phyloP scores from a whole-genome alignment of 2,329 filamentous ascomycete genomes.

The Alternaria postmessia region DNA sequence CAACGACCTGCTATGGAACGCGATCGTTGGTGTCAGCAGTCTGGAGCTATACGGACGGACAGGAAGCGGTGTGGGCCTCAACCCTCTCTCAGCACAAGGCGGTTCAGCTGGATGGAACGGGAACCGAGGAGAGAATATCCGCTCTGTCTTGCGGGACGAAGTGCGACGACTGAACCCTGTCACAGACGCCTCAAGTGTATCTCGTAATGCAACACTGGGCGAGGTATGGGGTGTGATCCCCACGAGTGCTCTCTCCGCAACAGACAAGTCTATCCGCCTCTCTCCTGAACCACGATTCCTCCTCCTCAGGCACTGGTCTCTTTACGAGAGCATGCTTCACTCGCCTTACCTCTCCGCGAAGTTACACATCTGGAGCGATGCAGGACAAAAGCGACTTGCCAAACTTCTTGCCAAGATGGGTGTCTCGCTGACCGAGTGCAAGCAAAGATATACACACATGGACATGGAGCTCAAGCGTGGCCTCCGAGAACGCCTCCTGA shows the following conservation, averaged over 20 bases:
- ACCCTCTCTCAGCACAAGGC: conserved; percentile 63
- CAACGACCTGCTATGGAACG: conserved; percentile 93
- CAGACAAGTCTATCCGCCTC: conserved; percentile 88
- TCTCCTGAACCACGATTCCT: conserved; percentile 94
- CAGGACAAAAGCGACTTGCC: conserved; percentile 84
- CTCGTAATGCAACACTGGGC: conserved; percentile 67
- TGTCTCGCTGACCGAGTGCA: conserved; percentile 90
- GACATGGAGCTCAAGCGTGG: conserved; percentile 95
- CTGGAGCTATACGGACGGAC: conserved; percentile 90
- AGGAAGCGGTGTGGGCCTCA: conserved; percentile 76
- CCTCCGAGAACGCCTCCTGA: conserved; percentile 82
- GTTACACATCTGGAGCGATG: conserved; percentile 93
- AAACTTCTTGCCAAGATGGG: conserved; percentile 99
- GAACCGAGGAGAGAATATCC: conserved; percentile 81
- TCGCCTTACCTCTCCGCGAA: conserved; percentile 92
- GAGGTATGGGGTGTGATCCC: conserved; percentile 84
- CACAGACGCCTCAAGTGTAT: conserved; percentile 61
- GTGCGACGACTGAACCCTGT: conserved; percentile 91
- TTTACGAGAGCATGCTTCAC: conserved; percentile 98
- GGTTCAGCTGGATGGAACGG: conserved; percentile 78
- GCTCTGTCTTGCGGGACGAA: conserved; percentile 88
- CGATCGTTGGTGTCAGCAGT: conserved; percentile 93
- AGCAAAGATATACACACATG: conserved; percentile 97
- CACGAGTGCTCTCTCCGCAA: conserved; percentile 85
- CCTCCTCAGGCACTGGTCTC: conserved; percentile 92